Base-by-base conservation (phyloP, 768 basidiomycete genomes). In the Suillus variegatus region DNA sequence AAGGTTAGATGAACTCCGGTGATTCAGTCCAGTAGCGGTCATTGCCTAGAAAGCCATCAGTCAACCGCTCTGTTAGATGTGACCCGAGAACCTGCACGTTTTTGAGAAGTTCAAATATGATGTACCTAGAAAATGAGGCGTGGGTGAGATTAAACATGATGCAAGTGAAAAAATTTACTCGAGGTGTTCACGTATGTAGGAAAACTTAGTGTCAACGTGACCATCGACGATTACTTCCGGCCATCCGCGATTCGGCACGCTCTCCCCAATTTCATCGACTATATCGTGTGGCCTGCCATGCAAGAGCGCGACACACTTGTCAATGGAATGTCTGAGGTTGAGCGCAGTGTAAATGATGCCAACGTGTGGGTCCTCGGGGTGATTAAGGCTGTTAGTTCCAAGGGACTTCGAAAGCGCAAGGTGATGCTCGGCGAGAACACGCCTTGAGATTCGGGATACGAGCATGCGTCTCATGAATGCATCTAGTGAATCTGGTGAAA, bases 381-480 rank as follows among this genome's bases (percentile, higher is more conserved):
- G 73, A 74, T 55, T 82, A 77, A 67, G 65, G 64, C 63, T 71
- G 69, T 75, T 76, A 22, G 66, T 67, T 41, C 77, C 75, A 64
- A 86, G 81, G 35, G 83, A 84, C 64, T 85, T 82, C 8, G 93
- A 91, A 6, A 97, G 81, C 2, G 93, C 91, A 62, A 95, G 86
- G 70, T 97, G 94, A 69, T 97, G 94, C 73, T 95, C 93, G 5
- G 88, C 92, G 28, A 97, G 84, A 40, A 97, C 95, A 40, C 94
- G 88, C 25, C 94, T 85, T 14, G 94, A 95, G 74, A 95, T 95
- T 62, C 94, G 85, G 2, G 94, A 95, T 58, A 94, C 85, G 12
- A 97, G 84, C 94, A 97, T 97, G 28, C 94, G 87, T 28, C 88
- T 86, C 90, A 95, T 93, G 75, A 95, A 94, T 3, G 91, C 84